phyloP scores from a whole-genome alignment of 108 stramenopile species.

The Discostella stelligeroides region DNA sequence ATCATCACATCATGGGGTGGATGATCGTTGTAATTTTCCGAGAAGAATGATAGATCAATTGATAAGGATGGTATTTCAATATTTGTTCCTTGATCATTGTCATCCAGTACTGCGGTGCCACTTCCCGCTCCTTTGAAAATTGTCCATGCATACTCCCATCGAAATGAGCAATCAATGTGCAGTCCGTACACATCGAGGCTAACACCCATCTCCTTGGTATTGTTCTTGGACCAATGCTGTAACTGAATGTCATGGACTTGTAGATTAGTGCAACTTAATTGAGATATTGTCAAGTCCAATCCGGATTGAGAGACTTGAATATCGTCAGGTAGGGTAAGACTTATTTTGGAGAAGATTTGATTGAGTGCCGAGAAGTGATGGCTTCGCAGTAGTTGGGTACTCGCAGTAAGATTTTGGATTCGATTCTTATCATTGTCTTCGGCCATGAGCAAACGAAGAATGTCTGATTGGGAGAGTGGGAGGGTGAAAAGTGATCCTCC shows the following conservation, averaged over 20 bases:
- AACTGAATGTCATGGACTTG: slow-evolving; percentile 27
- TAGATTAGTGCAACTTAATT: slow-evolving; percentile 27
- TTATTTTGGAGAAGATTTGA: no score
- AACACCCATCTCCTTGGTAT: slow-evolving; percentile 13
- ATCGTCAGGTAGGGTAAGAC: no score
- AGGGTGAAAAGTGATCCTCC: no score
- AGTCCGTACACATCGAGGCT: slow-evolving; percentile 26
- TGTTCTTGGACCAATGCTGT: slow-evolving; percentile 12
- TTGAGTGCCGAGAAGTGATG: no score
- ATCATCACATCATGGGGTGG: slow-evolving; percentile 53
- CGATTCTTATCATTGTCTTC: no score
- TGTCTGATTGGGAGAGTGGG: no score
- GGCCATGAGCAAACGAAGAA: no score
- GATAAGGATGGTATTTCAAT: slow-evolving; percentile 13
- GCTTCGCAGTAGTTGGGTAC: no score
- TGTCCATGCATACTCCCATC: slow-evolving; percentile 47
- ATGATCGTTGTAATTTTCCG: slow-evolving; percentile 35
- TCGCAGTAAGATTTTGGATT: no score
- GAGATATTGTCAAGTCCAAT: slow-evolving; percentile 43
- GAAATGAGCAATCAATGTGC: slow-evolving; percentile 31
- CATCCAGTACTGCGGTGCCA: slow-evolving; percentile 23
- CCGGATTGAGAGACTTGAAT: slow-evolving; percentile 25
- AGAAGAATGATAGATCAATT: slow-evolving; percentile 45
- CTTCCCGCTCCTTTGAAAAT: slow-evolving; percentile 42
- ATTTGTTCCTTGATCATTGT: no score